Evolutionary conservation across 129 eudicot species (phyloP), one percentile per base, ranked within the genome.

Genomic region (Cynara cardunculus): DNA sequence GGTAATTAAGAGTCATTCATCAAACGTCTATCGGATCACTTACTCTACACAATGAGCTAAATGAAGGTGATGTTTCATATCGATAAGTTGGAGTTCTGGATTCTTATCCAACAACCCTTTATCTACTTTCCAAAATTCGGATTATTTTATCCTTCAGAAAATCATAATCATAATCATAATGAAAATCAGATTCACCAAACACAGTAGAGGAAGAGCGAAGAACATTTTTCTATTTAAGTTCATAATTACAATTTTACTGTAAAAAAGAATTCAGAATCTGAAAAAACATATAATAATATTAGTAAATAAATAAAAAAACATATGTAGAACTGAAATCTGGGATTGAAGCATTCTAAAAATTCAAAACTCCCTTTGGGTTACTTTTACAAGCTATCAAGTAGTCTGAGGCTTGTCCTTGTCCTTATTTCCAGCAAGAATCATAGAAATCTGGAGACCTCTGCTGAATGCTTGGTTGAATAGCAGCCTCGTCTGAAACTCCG

Each of bases 381-480:
- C 16, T 34, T 30, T 69, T 70, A 79, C 85, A 56, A 56, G 62
- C 71, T 37, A 71, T 83, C 69, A 72, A 62, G 69, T 24, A 68
- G 78, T 25, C 35, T 41, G 78, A 61, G 86, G 31, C 70, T 77
- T 28, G 74, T 83, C 82, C 75, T 86, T 87, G 53, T 91, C 97
- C 77, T 89, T 92, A 30, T 87, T 90, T 21, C 99, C 99, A 3
- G 97, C 87, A 75, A 95, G 96, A 88, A 95, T 95, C 99, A 95
- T 92, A 18, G 99, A 95, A 74, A 92, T 92, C 81, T 95, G 99
- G 70, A 95, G 99, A 25, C 99, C 99, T 88, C 94, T 86, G 24
- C 97, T 95, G 86, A 95, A 95, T 32, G 99, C 99, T 85, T 95
- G 99, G 84, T 92, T 95, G 75, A 95, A 95, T 44, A 95, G 89